Base-by-base conservation (phyloP, 1,284 basidiomycete species). In the Cryptococcus neoformans region DNA sequence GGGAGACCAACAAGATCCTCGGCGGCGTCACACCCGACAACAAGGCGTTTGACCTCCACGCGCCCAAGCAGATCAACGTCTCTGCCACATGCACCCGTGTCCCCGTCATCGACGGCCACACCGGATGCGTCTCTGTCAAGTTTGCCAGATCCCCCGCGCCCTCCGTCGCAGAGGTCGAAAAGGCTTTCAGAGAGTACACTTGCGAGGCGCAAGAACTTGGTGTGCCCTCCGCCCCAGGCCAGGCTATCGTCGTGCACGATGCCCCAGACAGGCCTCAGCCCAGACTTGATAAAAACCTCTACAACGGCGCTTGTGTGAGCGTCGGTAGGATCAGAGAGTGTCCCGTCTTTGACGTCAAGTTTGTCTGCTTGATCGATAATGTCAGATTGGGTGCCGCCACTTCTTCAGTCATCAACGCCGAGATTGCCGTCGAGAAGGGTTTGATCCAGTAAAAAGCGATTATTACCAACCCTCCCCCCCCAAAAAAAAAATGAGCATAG, bases 341-440 rank as follows among this genome's bases (percentile, higher is more conserved):
- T 74, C 82, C 85, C 40, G 93, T 99, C 28, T 77, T 99, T 56
- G 96, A 99, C 76, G 84, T 96, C 82, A 95, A 95, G 81, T 97
- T 99, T 75, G 89, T 98, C 44, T 90, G 92, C 47, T 81, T 99
- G 57, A 85, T 88, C 60, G 96, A 98, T 78, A 99, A 99, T 72
- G 94, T 98, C 61, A 87, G 88, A 67, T 90, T 99, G 64, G 95
- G 96, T 6, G 95, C 95, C 9, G 95, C 96, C 51, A 99, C 96
- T 47, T 92, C 89, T 68, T 93, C 90, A 59, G 91, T 99, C 74
- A 95, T 99, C 75, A 99, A 99, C 75, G 96, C 95, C 4, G 95
- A 99, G 81, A 81, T 90, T 42, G 94, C 93, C n/a, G 84, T 95
- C 4, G 78, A 88, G 55, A 92, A 89, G 79, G 91, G 90, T 10